Conservation (phyloP, 768 basidiomycete species). For the Cyathus striatus region DNA sequence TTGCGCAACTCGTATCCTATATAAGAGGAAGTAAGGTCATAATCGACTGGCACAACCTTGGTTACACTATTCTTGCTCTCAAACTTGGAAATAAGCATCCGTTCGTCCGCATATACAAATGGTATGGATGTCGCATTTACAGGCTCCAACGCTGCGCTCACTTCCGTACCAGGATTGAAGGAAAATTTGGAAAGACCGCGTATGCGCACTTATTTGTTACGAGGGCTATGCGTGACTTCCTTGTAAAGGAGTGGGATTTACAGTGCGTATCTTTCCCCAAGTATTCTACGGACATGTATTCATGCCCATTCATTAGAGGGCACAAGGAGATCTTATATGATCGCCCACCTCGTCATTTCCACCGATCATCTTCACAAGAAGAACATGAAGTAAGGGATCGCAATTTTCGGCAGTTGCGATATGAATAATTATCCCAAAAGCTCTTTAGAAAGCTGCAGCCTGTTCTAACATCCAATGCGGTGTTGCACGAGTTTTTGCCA, state of each 20-base stretch:
- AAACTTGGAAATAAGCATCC: conserved; percentile 65
- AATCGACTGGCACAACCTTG: conserved; percentile 99
- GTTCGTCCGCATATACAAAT: conserved; percentile 70
- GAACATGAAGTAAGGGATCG: conserved; percentile 64
- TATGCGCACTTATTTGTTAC: conserved; percentile 95
- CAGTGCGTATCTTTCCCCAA: conserved; percentile 42
- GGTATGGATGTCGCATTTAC: conserved; percentile 38
- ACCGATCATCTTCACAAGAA: conserved; percentile 61
- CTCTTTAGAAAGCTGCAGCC: conserved; percentile 46
- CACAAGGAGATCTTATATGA: conserved; percentile 79
- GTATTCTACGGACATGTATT: neutral
- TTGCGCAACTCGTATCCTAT: conserved; percentile 70
- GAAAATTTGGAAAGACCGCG: conserved; percentile 70
- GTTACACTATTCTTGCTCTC: conserved; percentile 87
- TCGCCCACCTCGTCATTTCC: conserved; percentile 84
- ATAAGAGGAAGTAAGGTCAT: conserved; percentile 80
- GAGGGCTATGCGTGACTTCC: conserved; percentile 69
- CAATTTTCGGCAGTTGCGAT: neutral
- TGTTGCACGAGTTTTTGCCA: conserved; percentile 49
- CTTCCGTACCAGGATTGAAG: conserved; percentile 64
- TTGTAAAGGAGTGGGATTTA: conserved; percentile 71
- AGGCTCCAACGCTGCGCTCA: neutral
- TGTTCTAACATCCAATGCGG: conserved; percentile 23
- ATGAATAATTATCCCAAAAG: conserved; percentile 18
- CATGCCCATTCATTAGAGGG: conserved; percentile 45